Base-by-base conservation (phyloP, 2,329 filamentous ascomycete genomes). In the Colletotrichum higginsianum region DNA sequence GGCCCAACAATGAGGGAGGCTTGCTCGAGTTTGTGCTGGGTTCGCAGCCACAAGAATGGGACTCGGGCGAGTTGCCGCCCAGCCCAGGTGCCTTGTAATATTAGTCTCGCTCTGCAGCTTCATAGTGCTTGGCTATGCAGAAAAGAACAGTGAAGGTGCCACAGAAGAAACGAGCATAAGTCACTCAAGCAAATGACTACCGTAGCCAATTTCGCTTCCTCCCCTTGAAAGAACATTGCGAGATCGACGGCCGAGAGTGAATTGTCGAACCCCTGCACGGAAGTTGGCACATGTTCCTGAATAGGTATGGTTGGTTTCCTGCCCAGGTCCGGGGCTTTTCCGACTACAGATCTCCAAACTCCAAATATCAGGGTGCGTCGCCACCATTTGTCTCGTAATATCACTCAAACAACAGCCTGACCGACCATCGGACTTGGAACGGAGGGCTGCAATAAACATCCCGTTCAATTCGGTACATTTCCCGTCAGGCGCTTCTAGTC, bases 21-120 rank as follows among this genome's bases (percentile, higher is more conserved):
- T 81, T 77, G 12, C 80, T 89, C 38, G 84, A 88, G 75, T 88
- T 88, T 76, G 80, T 81, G 30, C 73, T 87, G 44, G 84, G 84
- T 0, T 38, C 46, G 8, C 52, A 65, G 35, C 61, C 66, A 3
- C 52, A 44, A 23, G 53, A 69, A 9, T 69, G 86, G 86, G 87
- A 89, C 74, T 83, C 78, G 5, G 86, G 85, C 0, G 82, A 82
- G n/a, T 80, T 86, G 23, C 86, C 86, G 11, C 87, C 86, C 4
- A 88, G 86, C 62, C 85, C 85, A 1, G 85, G 83, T 46, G 52
- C 66, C 15, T 23, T 50, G 18, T 67, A 49, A 46, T 35, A 9
- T 6, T 13, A 16, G 15, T 16, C n/a, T 23, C n/a, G 5, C 9
- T 49, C 11, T 23, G 15, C 7, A 11, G 18, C 18, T 47, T n/a